Percentiles rank a stretch among this genome's conserved stretches.
Evolutionary conservation across 1,284 basidiomycete species (phyloP).

Genomic region (Fistulina hepatica): DNA sequence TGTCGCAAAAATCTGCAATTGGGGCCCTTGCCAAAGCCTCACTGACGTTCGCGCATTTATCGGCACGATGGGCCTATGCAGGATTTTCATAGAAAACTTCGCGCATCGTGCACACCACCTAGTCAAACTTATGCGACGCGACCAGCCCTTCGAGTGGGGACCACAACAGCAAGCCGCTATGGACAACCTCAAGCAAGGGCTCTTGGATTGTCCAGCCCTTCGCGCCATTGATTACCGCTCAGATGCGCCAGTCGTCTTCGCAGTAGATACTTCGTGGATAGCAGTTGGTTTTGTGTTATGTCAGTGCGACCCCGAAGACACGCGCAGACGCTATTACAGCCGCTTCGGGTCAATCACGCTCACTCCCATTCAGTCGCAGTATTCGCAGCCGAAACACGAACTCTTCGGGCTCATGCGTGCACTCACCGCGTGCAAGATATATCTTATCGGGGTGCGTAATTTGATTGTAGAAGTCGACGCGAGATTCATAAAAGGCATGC

Average conservation of each 20-base stretch:
- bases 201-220: conserved; percentile 14
- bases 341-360: conserved; percentile 27
- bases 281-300: conserved; percentile 24
- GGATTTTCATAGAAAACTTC: conserved; percentile 19
- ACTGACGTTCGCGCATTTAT: conserved; percentile 22
- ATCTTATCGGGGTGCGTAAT: conserved; percentile 4
- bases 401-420: conserved; percentile 20
- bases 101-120: conserved; percentile 16
- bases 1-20: conserved; percentile 15
- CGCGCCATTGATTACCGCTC: conserved; percentile 9
- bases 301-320: conserved; percentile 18
- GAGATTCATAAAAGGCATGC: conserved; percentile 9
- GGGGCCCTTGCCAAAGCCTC: conserved; percentile 13
- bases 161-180: conserved; percentile 14
- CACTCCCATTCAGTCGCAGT: conserved; percentile 25
- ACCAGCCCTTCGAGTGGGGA: conserved; percentile 14
- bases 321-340: conserved; percentile 13
- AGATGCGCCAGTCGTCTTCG: conserved; percentile 2
- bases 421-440: conserved; percentile 7
- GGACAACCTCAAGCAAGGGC: conserved; percentile 16
- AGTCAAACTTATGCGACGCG: conserved; percentile 15
- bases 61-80: conserved; percentile 16
- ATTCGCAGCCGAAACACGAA: conserved; percentile 33
- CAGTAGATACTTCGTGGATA: conserved; percentile 23
- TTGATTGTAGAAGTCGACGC: conserved; percentile 9